Conservation (phyloP, 2,329 filamentous ascomycete species). For the Chaetomium sp. region DNA sequence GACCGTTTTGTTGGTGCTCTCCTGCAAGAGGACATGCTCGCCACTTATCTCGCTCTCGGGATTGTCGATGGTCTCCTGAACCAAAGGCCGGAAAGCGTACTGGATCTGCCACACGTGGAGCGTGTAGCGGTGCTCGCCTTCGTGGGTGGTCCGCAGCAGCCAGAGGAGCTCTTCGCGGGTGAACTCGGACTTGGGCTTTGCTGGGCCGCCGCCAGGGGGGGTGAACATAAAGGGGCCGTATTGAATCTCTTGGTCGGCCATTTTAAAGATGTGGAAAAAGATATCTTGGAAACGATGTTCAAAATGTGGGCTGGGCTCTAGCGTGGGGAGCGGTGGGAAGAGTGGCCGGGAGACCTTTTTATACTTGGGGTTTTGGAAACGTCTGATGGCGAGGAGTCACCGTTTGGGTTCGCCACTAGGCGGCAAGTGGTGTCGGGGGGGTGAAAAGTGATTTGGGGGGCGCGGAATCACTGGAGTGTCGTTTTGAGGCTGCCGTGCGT, state of each 20-base stretch:
- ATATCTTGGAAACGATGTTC: neutral
- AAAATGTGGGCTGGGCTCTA: neutral
- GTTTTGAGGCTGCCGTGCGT: too few relatives aligned
- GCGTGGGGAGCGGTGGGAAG: neutral
- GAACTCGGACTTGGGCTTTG: neutral
- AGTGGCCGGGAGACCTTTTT: too few relatives aligned
- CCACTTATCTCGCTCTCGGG: neutral
- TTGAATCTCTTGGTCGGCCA: neutral
- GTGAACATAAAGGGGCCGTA: neutral
- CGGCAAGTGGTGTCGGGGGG: too few relatives aligned
- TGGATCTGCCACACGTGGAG: neutral
- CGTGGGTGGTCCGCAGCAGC: neutral
- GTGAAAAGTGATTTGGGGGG: too few relatives aligned
- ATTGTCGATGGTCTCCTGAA: neutral
- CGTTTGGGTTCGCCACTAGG: too few relatives aligned
- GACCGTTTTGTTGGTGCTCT: neutral
- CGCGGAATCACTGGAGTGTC: too few relatives aligned
- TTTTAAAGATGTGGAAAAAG: neutral
- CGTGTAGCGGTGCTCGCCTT: neutral
- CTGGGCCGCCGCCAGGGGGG: neutral
- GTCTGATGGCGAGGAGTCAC: too few relatives aligned
- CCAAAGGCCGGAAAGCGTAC: neutral
- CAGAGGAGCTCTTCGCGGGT: neutral
- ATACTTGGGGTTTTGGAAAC: too few relatives aligned
- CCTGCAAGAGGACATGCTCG: neutral